Base-by-base conservation (phyloP, 192 early-diverging fungal genomes). In the Paraglomus brasilianum region DNA sequence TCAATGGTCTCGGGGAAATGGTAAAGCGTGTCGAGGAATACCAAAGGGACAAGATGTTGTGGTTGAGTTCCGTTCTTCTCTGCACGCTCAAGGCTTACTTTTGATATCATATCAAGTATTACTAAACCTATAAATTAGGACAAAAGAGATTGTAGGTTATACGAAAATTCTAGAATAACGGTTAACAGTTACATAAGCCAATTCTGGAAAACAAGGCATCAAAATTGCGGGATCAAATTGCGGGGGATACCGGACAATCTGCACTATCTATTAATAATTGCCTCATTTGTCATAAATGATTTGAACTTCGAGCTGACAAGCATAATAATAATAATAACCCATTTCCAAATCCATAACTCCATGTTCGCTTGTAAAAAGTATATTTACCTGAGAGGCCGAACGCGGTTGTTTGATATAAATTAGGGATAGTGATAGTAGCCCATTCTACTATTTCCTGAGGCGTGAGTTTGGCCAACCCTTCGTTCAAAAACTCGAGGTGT, bases 21-120 rank as follows among this genome's bases (percentile, higher is more conserved):
- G 75, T 98, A 91, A 49, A 98, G 80, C 4, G 96, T 98, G 78
- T 98, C 96, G 63, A 98, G 78, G 66, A 98, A 98, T 72, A 98
- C 91, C 22, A 96, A 78, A 11, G 91, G 90, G 0, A 93, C 82
- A n/a, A 79, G 79, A 69, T 89, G 83, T 48, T 56, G 60, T 8
- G 76, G 15, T 69, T 24, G 24, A 65, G 70, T 53, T 15, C 11
- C 70, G 22, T 75, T 67, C 41, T 75, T 58, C 48, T 58, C 48
- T 17, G 65, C 66, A 6, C 81, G 75, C 11, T 88, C 81, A 39
- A 82, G 70, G 57, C 80, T 83, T 52, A 91, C 83, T 60, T 91
- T 87, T 61, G 80, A 80, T 63, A 95, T 84, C 78, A 98, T 91
- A 78, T 98, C 92, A 40, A 91, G 74, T 64, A 92, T 92, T 66